Percentiles rank a stretch among this genome's conserved stretches.
These are phyloP conservation scores for Cyclostephanos invisitatus DNA, from an alignment of 108 stramenopile genomes.

Conservation along the genomic window DNA sequence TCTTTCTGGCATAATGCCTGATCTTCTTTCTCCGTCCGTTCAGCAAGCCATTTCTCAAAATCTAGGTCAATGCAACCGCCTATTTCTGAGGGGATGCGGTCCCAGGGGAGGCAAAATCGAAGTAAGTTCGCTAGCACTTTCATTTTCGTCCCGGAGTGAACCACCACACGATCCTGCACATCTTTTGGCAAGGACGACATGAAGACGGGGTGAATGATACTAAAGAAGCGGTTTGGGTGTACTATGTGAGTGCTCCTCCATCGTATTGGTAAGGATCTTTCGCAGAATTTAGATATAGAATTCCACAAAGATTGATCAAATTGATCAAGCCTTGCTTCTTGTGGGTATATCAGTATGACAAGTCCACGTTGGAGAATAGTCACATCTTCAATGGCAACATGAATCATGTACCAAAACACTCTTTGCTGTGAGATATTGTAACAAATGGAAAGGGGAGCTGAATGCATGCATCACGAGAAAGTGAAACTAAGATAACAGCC, in stretches of 20 bases:
- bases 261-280: slow-evolving; percentile 24
- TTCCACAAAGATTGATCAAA: slow-evolving; percentile 44
- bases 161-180: slow-evolving; percentile 41
- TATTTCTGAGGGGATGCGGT: slow-evolving; percentile 34
- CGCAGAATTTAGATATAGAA: slow-evolving; percentile 37
- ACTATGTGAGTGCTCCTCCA: slow-evolving; percentile 43
- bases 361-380: slow-evolving; percentile 20
- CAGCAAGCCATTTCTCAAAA: slow-evolving; percentile 35
- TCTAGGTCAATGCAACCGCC: slow-evolving; percentile 42
- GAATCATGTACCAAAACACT: slow-evolving; percentile 46
- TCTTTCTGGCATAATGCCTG: neutral
- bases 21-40: slow-evolving; percentile 44
- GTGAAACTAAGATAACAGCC: neutral
- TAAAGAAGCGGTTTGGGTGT: slow-evolving; percentile 43
- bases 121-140: slow-evolving; percentile 39
- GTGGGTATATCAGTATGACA: slow-evolving; percentile 42
- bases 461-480: neutral
- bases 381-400: slow-evolving; percentile 33
- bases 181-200: slow-evolving; percentile 36
- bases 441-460: neutral
- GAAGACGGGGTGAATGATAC: slow-evolving; percentile 43
- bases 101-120: slow-evolving; percentile 44
- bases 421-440: slow-evolving; percentile 13
- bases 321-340: slow-evolving; percentile 45
- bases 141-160: slow-evolving; percentile 46